phyloP scores from a whole-genome alignment of 2,329 filamentous ascomycete genomes.

The Cladosporium cucumerinum region DNA sequence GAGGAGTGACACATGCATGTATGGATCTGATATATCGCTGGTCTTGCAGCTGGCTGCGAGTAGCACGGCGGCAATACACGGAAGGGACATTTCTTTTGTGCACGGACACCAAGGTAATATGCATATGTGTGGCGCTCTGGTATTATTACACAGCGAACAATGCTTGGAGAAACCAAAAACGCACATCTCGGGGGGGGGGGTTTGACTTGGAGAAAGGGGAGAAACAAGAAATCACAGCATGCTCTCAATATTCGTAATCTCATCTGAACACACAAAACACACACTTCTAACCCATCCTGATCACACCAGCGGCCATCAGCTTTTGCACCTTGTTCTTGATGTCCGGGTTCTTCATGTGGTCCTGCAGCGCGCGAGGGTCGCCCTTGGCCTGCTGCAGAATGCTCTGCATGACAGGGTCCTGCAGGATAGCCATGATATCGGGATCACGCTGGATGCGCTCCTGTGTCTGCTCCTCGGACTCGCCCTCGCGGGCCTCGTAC shows the following conservation, averaged over 20 bases:
- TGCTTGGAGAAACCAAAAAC: background rate
- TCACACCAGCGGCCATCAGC: conserved; percentile 87
- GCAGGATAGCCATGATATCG: conserved; percentile 81
- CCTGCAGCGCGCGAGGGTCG: conserved; percentile 85
- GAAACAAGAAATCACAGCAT: background rate
- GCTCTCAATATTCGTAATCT: background rate
- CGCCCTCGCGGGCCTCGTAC: conserved; percentile 85
- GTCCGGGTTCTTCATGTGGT: conserved; percentile 92
- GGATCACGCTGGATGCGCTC: conserved; percentile 71
- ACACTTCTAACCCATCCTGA: conserved; percentile 41
- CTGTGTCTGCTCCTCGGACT: conserved; percentile 87
- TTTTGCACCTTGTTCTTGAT: conserved; percentile 91
- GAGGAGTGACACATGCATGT: too few relatives aligned
- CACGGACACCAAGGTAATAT: background rate
- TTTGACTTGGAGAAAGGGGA: background rate
- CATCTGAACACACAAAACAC: background rate
- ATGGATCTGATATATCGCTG: background rate
- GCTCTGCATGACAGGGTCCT: conserved; percentile 96
- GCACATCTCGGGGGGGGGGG: background rate
- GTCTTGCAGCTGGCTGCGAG: background rate
- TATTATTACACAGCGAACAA: background rate
- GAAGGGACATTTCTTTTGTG: background rate
- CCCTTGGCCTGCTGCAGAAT: conserved; percentile 95
- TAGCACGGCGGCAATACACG: background rate
- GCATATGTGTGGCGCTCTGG: background rate